Conservation (phyloP, 176 grass and related monocot species). For the Cenchrus fungigraminus region DNA sequence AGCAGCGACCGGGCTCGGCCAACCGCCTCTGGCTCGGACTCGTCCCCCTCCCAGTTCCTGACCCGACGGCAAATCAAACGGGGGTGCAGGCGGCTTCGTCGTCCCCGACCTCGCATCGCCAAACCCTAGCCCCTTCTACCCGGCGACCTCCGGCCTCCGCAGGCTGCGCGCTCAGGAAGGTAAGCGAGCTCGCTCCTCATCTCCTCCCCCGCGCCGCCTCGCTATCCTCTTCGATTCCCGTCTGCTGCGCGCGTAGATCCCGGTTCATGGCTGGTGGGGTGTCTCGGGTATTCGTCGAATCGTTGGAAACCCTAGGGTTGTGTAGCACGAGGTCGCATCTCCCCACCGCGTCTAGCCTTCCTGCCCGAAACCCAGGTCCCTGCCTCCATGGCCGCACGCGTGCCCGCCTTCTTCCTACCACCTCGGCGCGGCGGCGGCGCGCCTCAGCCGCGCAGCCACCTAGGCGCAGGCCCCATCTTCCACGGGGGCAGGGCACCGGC, state of each 20-base stretch:
- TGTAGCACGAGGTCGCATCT: background rate
- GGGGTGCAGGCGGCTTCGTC: background rate
- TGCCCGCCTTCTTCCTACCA: no score
- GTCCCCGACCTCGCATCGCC: background rate
- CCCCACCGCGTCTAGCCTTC: background rate
- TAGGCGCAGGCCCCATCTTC: no score
- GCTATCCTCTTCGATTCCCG: background rate
- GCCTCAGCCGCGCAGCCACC: no score
- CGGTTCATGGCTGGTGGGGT: background rate
- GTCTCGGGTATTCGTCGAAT: background rate
- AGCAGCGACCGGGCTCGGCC: background rate
- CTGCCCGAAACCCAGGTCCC: background rate
- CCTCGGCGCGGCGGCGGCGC: no score
- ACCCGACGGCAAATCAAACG: background rate
- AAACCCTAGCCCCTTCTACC: constrained; percentile 1
- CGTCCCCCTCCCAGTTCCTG: background rate
- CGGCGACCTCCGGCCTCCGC: no score
- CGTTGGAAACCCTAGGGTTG: constrained; percentile 18
- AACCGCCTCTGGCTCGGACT: background rate
- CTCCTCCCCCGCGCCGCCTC: background rate
- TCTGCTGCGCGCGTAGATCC: background rate
- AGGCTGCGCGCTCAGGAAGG: background rate
- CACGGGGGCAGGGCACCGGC: no score
- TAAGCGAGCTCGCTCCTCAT: background rate
- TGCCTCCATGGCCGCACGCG: no score